phyloP scores from a whole-genome alignment of 2,329 filamentous ascomycete species.

The Verticillium klebahnii region DNA sequence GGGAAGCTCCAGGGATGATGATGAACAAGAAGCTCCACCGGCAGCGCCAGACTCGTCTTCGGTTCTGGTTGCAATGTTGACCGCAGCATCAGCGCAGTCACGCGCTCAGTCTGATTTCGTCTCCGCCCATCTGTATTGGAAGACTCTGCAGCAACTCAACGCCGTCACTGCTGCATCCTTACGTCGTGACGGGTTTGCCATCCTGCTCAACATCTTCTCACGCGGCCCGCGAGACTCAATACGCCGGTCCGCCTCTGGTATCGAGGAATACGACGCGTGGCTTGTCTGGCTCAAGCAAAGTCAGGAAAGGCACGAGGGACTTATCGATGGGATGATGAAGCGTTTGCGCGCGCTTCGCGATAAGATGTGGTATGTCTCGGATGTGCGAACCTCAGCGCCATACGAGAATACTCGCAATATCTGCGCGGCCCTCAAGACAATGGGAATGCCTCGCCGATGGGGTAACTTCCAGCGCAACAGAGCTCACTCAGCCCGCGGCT shows the following conservation, averaged over 20 bases:
- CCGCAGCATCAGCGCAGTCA: conserved; percentile 71
- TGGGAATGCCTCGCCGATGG: conserved; percentile 65
- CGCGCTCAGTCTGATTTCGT: conserved; percentile 78
- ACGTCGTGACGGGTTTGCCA: conserved; percentile 64
- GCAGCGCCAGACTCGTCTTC: conserved; percentile 18
- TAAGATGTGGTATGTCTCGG: conserved; percentile 98
- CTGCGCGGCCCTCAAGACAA: conserved; percentile 81
- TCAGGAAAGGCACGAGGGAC: conserved; percentile 70
- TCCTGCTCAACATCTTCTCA: conserved; percentile 69
- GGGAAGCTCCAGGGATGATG: neutral
- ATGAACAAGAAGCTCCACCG: neutral
- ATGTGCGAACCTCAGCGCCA: conserved; percentile 82
- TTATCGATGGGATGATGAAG: conserved; percentile 70
- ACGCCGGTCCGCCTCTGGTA: conserved; percentile 63
- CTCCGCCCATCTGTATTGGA: conserved; percentile 80
- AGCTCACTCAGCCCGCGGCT: conserved; percentile 25
- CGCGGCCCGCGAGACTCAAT: conserved; percentile 67
- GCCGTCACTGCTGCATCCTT: conserved; percentile 56
- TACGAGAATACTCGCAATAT: conserved; percentile 87
- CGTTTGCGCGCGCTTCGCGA: conserved; percentile 73
- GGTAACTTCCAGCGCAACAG: conserved; percentile 42
- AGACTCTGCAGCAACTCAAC: conserved; percentile 70
- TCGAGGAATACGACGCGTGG: conserved; percentile 77
- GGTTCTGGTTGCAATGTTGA: conserved; percentile 67
- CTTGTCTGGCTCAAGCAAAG: conserved; percentile 80